Evolutionary conservation across 2,329 filamentous ascomycete species (phyloP), one percentile per base, ranked within the genome.

Genomic region (Cyclaneusma minus): DNA sequence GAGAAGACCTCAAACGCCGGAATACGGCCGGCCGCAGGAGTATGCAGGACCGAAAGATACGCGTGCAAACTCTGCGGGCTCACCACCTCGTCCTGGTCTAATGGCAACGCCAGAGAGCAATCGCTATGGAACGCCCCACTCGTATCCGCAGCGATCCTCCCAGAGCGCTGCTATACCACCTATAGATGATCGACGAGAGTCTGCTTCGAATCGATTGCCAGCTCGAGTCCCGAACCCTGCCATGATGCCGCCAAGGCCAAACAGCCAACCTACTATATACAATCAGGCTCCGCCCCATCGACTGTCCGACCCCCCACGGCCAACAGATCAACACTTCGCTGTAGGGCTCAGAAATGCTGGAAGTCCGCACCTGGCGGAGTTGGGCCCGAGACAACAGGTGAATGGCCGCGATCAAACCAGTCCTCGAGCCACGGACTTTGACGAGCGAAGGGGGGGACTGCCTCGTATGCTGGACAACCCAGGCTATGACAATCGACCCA

Each of bases 1-100:
- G 45, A 62, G 74, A 34, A 62, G 76, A 33, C 77, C 77, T 3
- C 71, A 79, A 31, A 83, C 77, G 0, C 78, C 78, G n/a, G 77
- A 83, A 22, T 70, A 73, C 33, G 57, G 62, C 24, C 61, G 67
- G 40, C 54, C 55, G 29, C 68, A 69, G 51, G 58, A 70, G 48
- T 36, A 40, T 40, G 6, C 42, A 44, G 21, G 33, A 41, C 5
- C 30, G 24, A 43, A 29, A 40, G 55, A 37, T 47, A 51, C 38
- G 44, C 43, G 35, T 58, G 34, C 53, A 13, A 48, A 42, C 19
- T 46, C 39, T 28, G 42, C 38, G 22, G 42, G 39, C 8, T 50
- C 43, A 16, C 46, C 41, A 13, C 51, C 20, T 52, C 63, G 40
- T 54, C 51, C 13, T 50, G 51, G 34, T 53, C 45, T 32, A 42